Percentiles rank a stretch among this genome's conserved stretches.
Conservation (phyloP, 805 yeast species). For the Sugiyamaella boreocaroliniensis region DNA sequence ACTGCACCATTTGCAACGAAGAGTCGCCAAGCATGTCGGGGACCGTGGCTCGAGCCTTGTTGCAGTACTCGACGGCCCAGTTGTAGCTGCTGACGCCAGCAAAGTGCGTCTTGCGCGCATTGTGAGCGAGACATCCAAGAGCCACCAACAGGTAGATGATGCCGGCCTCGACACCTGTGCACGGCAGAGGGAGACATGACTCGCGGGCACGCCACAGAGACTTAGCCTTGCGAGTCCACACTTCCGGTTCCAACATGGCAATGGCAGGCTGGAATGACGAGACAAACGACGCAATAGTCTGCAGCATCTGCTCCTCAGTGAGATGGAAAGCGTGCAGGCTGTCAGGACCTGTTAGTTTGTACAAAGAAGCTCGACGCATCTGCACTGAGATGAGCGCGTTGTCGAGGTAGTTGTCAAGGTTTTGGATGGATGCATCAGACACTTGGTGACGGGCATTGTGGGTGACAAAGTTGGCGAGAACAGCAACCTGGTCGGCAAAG, state of each 20-base stretch:
- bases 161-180: conserved; percentile 7
- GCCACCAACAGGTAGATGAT: conserved; percentile 11
- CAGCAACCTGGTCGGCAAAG: neutral
- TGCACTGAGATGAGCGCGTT: neutral
- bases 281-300: conserved; percentile 9
- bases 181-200: conserved; percentile 4
- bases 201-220: conserved; percentile 13
- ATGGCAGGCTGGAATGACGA: conserved; percentile 6
- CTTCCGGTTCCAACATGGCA: conserved; percentile 14
- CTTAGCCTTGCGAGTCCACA: conserved; percentile 14
- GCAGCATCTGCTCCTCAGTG: conserved; percentile 20
- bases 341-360: neutral
- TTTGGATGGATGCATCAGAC: neutral
- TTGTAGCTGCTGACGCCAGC: conserved; percentile 9
- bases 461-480: neutral
- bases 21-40: conserved; percentile 14
- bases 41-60: conserved; percentile 8
- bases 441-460: neutral
- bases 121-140: conserved; percentile 12
- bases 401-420: neutral
- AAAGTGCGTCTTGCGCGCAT: conserved; percentile 6
- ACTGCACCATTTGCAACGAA: conserved; percentile 11
- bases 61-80: conserved; percentile 16
- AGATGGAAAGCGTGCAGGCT: conserved; percentile 8
- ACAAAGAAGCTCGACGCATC: neutral